These are phyloP conservation scores for Trypethelium eluteriae DNA, from an alignment of 495 filamentous ascomycete genomes.

Conservation along the genomic window DNA sequence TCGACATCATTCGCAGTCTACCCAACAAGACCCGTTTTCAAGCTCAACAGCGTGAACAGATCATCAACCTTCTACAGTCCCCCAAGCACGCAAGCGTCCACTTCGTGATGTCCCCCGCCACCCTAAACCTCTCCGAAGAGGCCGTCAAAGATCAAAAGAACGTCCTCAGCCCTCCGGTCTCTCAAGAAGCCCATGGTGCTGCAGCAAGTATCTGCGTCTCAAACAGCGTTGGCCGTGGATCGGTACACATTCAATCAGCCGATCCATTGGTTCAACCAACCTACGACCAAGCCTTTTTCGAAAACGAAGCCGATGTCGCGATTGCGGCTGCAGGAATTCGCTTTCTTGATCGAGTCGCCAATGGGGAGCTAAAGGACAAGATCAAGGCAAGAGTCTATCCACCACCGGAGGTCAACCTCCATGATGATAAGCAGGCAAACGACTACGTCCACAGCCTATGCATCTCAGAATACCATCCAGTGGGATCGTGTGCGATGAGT, in stretches of 20 bases:
- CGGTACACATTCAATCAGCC: slow-evolving; percentile 22
- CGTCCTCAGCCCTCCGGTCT: slow-evolving; percentile 11
- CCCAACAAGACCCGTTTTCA: neutral
- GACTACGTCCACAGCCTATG: slow-evolving; percentile 14
- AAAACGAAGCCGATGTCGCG: slow-evolving; percentile 19
- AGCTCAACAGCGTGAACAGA: slow-evolving; percentile 2
- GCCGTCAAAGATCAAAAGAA: slow-evolving; percentile 19
- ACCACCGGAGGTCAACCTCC: slow-evolving; percentile 12
- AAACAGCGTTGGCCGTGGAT: slow-evolving; percentile 15
- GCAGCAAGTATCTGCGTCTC: slow-evolving; percentile 1
- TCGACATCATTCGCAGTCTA: neutral
- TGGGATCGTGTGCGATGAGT: slow-evolving; percentile 23
- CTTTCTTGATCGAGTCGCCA: slow-evolving; percentile 3
- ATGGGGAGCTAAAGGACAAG: slow-evolving; percentile 15
- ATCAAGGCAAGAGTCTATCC: slow-evolving; percentile 14
- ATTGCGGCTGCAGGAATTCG: slow-evolving; percentile 17
- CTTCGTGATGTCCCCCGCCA: neutral
- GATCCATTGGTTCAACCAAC: slow-evolving; percentile 17
- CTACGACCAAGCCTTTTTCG: slow-evolving; percentile 18
- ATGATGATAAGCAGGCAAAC: slow-evolving; percentile 14
- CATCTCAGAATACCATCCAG: slow-evolving; percentile 19
- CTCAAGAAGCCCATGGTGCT: slow-evolving; percentile 7
- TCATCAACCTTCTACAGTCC: neutral
- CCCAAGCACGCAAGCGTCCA: slow-evolving; percentile 9
- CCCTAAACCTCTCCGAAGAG: slow-evolving; percentile 12